A percentile compares a stretch with the other conserved stretches of the same genome.
Evolutionary conservation across 164 flowering plant species (phyloP).

Genomic region (Paratinospora sagittata): DNA sequence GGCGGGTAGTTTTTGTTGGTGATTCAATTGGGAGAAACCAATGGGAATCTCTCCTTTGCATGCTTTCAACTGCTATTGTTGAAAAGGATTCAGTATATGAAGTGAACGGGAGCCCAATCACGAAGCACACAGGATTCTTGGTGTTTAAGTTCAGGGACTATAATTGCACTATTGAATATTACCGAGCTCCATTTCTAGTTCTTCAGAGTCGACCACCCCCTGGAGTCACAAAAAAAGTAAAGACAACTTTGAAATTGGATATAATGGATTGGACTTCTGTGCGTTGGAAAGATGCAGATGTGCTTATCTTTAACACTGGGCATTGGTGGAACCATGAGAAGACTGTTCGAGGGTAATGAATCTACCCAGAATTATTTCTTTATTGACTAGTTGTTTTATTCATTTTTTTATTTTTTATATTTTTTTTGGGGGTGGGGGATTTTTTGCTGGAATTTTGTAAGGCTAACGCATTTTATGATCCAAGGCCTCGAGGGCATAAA

Average conservation of each 20-base stretch:
- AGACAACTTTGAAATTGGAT: constrained; percentile 51
- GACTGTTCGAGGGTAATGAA: constrained; percentile 45
- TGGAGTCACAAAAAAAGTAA: constrained; percentile 41
- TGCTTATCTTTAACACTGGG: constrained; percentile 64
- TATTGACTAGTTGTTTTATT: not conserved
- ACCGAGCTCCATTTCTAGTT: constrained; percentile 70
- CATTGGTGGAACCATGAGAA: constrained; percentile 87
- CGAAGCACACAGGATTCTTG: constrained; percentile 68
- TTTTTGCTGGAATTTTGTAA: not conserved
- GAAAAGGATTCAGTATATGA: constrained; percentile 56
- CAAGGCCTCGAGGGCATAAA: too few relatives aligned
- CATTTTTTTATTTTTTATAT: too few relatives aligned
- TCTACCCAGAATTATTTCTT: not conserved
- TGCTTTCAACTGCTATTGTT: constrained; percentile 57
- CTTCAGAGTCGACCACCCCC: constrained; percentile 48
- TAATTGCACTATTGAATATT: constrained; percentile 75
- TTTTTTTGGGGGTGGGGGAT: too few relatives aligned
- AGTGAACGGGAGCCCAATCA: constrained; percentile 70
- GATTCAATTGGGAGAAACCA: constrained; percentile 93
- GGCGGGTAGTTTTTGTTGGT: constrained; percentile 70
- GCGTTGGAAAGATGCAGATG: constrained; percentile 64
- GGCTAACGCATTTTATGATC: not conserved
- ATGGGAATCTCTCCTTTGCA: constrained; percentile 85
- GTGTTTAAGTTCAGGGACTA: constrained; percentile 51
- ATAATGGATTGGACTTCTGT: constrained; percentile 50